Conservation (phyloP, 129 eudicot genomes). For the Flaveria brownii region DNA sequence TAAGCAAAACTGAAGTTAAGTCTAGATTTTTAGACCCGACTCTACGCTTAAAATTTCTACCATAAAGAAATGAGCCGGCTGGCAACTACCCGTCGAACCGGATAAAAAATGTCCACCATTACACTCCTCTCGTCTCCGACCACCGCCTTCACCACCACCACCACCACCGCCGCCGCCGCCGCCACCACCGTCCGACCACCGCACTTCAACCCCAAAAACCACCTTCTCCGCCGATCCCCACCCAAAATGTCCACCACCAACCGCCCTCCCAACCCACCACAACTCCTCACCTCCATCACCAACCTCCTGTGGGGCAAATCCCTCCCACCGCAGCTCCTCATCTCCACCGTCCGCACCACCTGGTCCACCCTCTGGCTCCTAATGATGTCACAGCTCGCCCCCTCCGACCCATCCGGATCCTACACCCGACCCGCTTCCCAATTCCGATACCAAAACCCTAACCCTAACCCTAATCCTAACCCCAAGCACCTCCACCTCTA, state of each 20-base stretch:
- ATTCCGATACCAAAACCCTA: slow-evolving; percentile 45
- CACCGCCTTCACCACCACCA: not conserved
- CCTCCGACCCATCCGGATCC: slow-evolving; percentile 87
- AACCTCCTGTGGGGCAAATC: slow-evolving; percentile 83
- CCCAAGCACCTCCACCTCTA: slow-evolving; percentile 68
- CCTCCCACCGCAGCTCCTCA: slow-evolving; percentile 92
- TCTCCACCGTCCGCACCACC: slow-evolving; percentile 93
- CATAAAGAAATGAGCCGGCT: not conserved
- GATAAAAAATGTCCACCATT: slow-evolving; percentile 14
- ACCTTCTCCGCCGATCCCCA: slow-evolving; percentile 43
- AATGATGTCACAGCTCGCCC: slow-evolving; percentile 99
- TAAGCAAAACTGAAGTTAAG: too few species aligned
- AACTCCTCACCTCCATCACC: slow-evolving; percentile 51
- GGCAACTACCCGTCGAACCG: not conserved
- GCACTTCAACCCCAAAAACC: slow-evolving; percentile 23
- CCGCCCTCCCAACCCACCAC: slow-evolving; percentile 35
- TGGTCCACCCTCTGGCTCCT: slow-evolving; percentile 94
- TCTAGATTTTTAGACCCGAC: too few species aligned
- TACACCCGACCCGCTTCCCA: slow-evolving; percentile 88
- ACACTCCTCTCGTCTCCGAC: slow-evolving; percentile 40
- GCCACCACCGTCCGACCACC: slow-evolving; percentile 29
- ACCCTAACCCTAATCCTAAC: slow-evolving; percentile 17
- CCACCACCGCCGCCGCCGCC: slow-evolving; percentile 29
- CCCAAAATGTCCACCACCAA: slow-evolving; percentile 42
- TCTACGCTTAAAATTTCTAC: too few species aligned